phyloP scores from a whole-genome alignment of 768 basidiomycete species.

The Hericium coralloides region DNA sequence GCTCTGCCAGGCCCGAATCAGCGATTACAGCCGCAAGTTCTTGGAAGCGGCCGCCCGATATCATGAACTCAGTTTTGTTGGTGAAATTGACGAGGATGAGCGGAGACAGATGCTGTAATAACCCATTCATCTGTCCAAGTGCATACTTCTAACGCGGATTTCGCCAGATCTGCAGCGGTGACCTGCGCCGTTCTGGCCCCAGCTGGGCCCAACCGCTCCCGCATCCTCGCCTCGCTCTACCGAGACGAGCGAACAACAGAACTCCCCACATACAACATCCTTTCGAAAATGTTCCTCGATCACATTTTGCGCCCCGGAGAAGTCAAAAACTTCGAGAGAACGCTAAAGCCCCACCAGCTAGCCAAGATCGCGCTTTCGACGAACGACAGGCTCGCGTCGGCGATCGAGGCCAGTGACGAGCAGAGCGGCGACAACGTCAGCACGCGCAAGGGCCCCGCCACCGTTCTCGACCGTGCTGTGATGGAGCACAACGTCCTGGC shows the following conservation, averaged over 20 bases:
- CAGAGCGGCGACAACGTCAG: constrained; percentile 44
- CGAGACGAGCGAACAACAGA: constrained; percentile 85
- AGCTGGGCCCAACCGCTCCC: constrained; percentile 92
- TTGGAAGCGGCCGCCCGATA: constrained; percentile 90
- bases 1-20: constrained; percentile 89
- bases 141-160: constrained; percentile 4
- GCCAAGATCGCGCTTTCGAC: constrained; percentile 84
- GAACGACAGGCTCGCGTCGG: constrained; percentile 70
- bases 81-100: constrained; percentile 91
- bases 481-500: constrained; percentile 98
- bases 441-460: constrained; percentile 85
- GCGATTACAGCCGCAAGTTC: constrained; percentile 88
- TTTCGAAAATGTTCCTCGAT: constrained; percentile 97
- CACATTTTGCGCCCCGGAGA: constrained; percentile 89
- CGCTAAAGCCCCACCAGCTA: constrained; percentile 86
- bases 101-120: constrained; percentile 82
- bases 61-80: constrained; percentile 88
- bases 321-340: constrained; percentile 81
- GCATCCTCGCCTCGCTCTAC: constrained; percentile 85
- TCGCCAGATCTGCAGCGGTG: constrained; percentile 72
- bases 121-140: background rate
- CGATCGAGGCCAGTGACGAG: constrained; percentile 47
- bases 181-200: constrained; percentile 96
- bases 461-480: constrained; percentile 93
- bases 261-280: constrained; percentile 78